Percentiles rank a stretch among this genome's conserved stretches.
phyloP scores from a whole-genome alignment of 768 basidiomycete species.

The Phylloporus sp. region DNA sequence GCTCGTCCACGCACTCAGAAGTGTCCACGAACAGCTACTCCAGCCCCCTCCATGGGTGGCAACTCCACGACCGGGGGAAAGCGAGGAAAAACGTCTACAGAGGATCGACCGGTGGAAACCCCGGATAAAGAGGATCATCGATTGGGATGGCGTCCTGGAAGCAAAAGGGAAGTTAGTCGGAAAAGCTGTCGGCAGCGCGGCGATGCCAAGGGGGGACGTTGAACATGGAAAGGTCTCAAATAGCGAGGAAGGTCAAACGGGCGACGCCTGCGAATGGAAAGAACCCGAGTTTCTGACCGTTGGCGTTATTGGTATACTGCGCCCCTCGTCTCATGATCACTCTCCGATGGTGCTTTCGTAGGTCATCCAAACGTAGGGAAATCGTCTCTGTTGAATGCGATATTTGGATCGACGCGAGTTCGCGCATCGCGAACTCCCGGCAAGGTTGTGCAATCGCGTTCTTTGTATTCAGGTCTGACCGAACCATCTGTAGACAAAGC shows the following conservation, averaged over 20 bases:
- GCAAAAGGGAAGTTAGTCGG: constrained; percentile 44
- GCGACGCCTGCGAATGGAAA: constrained; percentile 21
- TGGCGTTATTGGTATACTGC: constrained; percentile 63
- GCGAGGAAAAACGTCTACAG: constrained; percentile 41
- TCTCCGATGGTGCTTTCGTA: constrained; percentile 18
- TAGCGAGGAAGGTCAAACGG: constrained; percentile 13
- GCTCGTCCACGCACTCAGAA: constrained; percentile 60
- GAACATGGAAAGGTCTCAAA: constrained; percentile 3
- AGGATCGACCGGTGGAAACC: constrained; percentile 61
- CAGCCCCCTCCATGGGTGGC: constrained; percentile 58
- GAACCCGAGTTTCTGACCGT: constrained; percentile 67
- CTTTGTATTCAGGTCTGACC: not conserved
- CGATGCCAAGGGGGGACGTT: constrained; percentile 27
- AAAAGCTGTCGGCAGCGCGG: constrained; percentile 38
- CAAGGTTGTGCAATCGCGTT: constrained; percentile 46
- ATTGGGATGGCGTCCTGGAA: constrained; percentile 65
- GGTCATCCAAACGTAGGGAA: constrained; percentile 97
- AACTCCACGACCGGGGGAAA: constrained; percentile 33
- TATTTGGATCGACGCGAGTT: constrained; percentile 77
- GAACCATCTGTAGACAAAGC: constrained; percentile 63
- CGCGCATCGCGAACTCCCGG: constrained; percentile 83
- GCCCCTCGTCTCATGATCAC: not conserved
- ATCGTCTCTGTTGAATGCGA: constrained; percentile 84
- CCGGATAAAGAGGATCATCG: constrained; percentile 54
- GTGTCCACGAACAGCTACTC: constrained; percentile 62